These are phyloP conservation scores for Yamadazyma endophytica DNA, from an alignment of 805 yeast genomes.

Conservation along the genomic window DNA sequence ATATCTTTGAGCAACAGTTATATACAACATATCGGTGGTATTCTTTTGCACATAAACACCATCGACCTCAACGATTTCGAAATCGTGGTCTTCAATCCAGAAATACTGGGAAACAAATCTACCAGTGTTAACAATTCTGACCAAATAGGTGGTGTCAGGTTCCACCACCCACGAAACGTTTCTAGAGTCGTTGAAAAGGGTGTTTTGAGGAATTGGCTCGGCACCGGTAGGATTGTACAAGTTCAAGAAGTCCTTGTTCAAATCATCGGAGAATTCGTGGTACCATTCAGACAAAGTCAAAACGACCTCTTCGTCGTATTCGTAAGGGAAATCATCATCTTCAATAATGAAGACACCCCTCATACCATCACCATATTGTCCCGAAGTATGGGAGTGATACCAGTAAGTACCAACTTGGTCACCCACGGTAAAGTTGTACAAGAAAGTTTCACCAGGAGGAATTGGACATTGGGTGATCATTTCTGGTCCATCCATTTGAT, in stretches of 20 bases:
- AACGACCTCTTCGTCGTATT: constrained; percentile 58
- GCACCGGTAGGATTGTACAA: constrained; percentile 82
- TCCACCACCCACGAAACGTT: constrained; percentile 53
- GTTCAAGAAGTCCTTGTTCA: constrained; percentile 47
- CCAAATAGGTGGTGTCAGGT: constrained; percentile 57
- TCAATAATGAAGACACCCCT: constrained; percentile 75
- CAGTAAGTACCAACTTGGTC: constrained; percentile 88
- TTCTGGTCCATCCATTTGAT: constrained; percentile 88
- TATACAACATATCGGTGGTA: constrained; percentile 50
- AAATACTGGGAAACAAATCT: constrained; percentile 63
- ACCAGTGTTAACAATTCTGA: constrained; percentile 65
- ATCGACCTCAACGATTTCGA: constrained; percentile 40
- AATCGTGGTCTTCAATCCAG: constrained; percentile 38
- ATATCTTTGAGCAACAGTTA: constrained; percentile 81
- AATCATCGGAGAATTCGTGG: constrained; percentile 47
- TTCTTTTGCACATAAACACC: constrained; percentile 57
- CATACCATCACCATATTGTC: constrained; percentile 94
- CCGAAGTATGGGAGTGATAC: constrained; percentile 93
- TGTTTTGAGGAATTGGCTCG: constrained; percentile 72
- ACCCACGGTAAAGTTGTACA: constrained; percentile 85
- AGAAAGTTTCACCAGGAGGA: constrained; percentile 66
- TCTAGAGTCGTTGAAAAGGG: constrained; percentile 61
- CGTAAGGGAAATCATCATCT: constrained; percentile 52
- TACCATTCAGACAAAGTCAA: constrained; percentile 63
- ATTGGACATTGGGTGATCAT: constrained; percentile 88